A percentile compares a stretch with the other conserved stretches of the same genome.
Evolutionary conservation across 2,329 filamentous ascomycete genomes (phyloP).

Genomic region (Botryosphaeria dothidea): DNA sequence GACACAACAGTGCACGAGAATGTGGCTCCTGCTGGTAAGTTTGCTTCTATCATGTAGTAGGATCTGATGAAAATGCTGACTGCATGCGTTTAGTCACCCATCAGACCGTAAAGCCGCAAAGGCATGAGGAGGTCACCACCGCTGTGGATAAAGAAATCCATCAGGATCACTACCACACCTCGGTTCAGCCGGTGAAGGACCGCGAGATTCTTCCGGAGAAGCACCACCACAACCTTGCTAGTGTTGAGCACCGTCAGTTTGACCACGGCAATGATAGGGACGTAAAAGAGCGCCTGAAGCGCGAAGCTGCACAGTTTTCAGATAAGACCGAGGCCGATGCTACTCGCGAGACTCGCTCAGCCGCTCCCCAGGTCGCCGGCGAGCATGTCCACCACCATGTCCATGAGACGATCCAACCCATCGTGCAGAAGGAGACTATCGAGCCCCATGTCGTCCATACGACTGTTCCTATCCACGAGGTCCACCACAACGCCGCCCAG

Average conservation of each 20-base stretch:
- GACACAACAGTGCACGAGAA: slow-evolving; percentile 69
- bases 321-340: slow-evolving; percentile 50
- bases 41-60: not conserved
- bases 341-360: slow-evolving; percentile 51
- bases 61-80: not conserved
- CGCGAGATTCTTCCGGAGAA: slow-evolving; percentile 61
- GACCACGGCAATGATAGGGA: slow-evolving; percentile 60
- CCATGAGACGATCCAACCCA: slow-evolving; percentile 69
- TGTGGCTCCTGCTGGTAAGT: slow-evolving; percentile 52
- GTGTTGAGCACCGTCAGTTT: slow-evolving; percentile 62
- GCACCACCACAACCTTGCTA: slow-evolving; percentile 60
- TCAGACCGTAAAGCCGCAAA: slow-evolving; percentile 60
- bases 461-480: slow-evolving; percentile 71
- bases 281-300: slow-evolving; percentile 40
- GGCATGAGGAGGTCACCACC: slow-evolving; percentile 62
- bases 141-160: slow-evolving; percentile 70
- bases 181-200: slow-evolving; percentile 64
- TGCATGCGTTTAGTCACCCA: slow-evolving; percentile 49
- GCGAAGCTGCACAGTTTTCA: slow-evolving; percentile 51
- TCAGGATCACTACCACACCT: slow-evolving; percentile 72
- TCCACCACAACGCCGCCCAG: slow-evolving; percentile 66
- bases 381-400: slow-evolving; percentile 68
- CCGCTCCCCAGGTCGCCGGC: slow-evolving; percentile 54
- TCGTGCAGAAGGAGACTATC: slow-evolving; percentile 69
- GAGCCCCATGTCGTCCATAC: slow-evolving; percentile 70